Percentiles rank a stretch among this genome's conserved stretches.
Conservation (phyloP, 1,284 basidiomycete genomes). For the Sporisorium reilianum region DNA sequence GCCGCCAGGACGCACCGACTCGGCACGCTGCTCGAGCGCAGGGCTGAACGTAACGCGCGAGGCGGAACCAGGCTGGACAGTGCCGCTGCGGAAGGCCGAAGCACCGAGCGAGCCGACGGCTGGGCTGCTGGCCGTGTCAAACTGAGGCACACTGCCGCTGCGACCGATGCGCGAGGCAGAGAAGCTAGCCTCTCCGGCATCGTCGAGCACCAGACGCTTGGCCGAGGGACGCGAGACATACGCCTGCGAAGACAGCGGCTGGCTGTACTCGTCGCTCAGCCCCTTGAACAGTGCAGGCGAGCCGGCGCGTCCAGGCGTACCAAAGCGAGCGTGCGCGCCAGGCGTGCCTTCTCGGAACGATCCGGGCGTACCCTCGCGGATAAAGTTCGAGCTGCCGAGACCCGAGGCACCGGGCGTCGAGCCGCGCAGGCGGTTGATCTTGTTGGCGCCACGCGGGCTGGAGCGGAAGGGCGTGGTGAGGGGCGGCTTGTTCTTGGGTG, state of each 20-base stretch:
- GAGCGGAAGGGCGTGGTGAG: constrained; percentile 72
- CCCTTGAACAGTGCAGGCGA: constrained; percentile 71
- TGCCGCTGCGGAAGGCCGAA: constrained; percentile 48
- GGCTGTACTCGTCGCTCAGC: constrained; percentile 73
- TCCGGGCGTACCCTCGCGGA: constrained; percentile 55
- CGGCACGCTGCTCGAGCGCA: constrained; percentile 56
- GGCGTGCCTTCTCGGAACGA: constrained; percentile 65
- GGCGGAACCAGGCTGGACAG: constrained; percentile 44
- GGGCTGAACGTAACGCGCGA: constrained; percentile 60
- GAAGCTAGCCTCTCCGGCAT: constrained; percentile 47
- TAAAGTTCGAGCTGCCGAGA: constrained; percentile 45
- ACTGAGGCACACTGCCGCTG: constrained; percentile 50
- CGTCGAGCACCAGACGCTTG: constrained; percentile 90
- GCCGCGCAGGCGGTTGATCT: constrained; percentile 65
- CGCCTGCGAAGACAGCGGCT: constrained; percentile 71
- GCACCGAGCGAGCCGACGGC: constrained; percentile 37
- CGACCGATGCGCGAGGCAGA: constrained; percentile 43
- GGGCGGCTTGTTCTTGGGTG: constrained; percentile 71
- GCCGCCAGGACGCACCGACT: constrained; percentile 47
- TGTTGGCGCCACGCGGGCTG: constrained; percentile 58
- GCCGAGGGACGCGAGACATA: constrained; percentile 84
- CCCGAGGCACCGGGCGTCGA: constrained; percentile 59
- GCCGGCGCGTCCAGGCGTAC: constrained; percentile 57
- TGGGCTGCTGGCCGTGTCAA: constrained; percentile 39
- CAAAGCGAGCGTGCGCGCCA: constrained; percentile 45